Evolutionary conservation across 2,329 filamentous ascomycete genomes (phyloP), one percentile per base, ranked within the genome.

Genomic region (Cyphellophora europaea): DNA sequence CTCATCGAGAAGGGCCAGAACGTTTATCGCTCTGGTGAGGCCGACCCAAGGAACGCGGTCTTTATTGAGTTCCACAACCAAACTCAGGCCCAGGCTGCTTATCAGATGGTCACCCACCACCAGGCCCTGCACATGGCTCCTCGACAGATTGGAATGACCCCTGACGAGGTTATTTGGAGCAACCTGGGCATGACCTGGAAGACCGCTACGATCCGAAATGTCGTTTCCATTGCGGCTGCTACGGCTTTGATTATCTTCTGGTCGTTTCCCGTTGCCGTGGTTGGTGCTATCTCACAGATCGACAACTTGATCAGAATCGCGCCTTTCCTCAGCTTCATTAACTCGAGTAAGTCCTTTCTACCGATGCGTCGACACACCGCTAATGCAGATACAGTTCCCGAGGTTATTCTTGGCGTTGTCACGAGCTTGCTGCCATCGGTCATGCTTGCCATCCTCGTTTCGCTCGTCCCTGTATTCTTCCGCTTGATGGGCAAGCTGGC

Each of bases 41-140:
- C 69, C 30, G 72, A 77, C 41, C 72, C 76, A 43, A 66, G 86
- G 19, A 76, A 80, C 11, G 80, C 86, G 14, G 84, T 91, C 8
- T 98, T 98, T 50, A 78, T 98, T 45, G 88, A 96, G 55, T 98
- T 96, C 52, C 70, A 74, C 42, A 77, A 72, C 2, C 85, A 94
- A 54, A 74, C 81, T 36, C 82, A 84, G 37, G 91, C 91, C 11
- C 88, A 98, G 58, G 71, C 74, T 35, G 89, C 89, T 11, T 89
- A 77, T 55, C 91, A 98, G 57, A 79, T 82, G 21, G 69, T 96
- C 6, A 78, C 87, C 3, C 87, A 94, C 58, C 87, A 94, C 59
- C 78, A 85, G 38, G 81, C 84, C 19, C 66, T 93, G 23, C 85
- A 89, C 53, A 88, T 98, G 79, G 72, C 82, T 3, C 86, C 86